phyloP scores from a whole-genome alignment of 2,329 filamentous ascomycete species.

The Zymoseptoria tritici region DNA sequence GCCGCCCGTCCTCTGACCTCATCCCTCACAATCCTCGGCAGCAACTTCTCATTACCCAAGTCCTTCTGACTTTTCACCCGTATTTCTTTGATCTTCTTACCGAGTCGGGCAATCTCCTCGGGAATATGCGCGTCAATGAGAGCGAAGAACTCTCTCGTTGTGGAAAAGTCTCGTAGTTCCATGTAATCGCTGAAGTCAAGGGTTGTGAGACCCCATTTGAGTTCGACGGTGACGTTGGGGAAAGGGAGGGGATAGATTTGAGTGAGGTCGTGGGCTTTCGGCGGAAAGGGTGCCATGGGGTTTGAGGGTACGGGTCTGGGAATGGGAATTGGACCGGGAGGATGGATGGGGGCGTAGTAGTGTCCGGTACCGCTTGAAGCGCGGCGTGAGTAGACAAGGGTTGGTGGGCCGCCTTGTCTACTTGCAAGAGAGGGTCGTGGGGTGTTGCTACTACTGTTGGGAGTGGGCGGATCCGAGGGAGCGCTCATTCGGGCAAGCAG shows the following conservation, averaged over 20 bases:
- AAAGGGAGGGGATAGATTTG: background rate
- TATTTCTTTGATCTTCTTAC: slow-evolving; percentile 8
- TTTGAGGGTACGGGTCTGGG: background rate
- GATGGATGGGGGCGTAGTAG: background rate
- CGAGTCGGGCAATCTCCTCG: slow-evolving; percentile 5
- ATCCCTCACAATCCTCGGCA: slow-evolving; percentile 11
- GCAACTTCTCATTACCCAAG: slow-evolving; percentile 2
- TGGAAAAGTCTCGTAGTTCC: slow-evolving; percentile 9
- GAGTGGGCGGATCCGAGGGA: background rate
- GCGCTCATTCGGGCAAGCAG: background rate
- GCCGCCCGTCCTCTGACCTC: slow-evolving; percentile 8
- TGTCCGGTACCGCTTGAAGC: background rate
- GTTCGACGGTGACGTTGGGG: slow-evolving; percentile 8
- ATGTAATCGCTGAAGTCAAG: slow-evolving; percentile 10
- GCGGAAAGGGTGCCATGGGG: background rate
- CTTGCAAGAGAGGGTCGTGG: background rate
- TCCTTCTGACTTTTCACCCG: slow-evolving; percentile 8
- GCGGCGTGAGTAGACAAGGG: background rate
- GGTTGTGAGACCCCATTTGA: slow-evolving; percentile 8
- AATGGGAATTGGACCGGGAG: background rate
- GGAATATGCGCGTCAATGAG: slow-evolving; percentile 9
- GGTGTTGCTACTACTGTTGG: background rate
- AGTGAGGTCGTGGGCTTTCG: background rate
- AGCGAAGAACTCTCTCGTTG: slow-evolving; percentile 7
- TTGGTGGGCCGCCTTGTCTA: background rate